A percentile compares a stretch with the other conserved stretches of the same genome.
Evolutionary conservation across 768 basidiomycete genomes (phyloP).

Genomic region (Dioszegia crocea): DNA sequence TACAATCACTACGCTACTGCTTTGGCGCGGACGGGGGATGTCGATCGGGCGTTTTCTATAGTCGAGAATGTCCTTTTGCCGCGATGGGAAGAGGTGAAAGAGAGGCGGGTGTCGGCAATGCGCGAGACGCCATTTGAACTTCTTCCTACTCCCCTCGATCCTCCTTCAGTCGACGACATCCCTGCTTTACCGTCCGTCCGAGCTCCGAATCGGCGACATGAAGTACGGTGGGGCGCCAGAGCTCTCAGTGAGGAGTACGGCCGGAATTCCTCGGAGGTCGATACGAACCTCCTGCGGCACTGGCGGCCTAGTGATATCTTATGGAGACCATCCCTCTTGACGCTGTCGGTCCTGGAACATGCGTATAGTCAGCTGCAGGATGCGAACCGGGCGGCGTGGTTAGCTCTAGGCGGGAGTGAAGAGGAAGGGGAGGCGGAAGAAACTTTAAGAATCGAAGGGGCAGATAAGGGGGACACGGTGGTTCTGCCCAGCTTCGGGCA

Average conservation of each 20-base stretch:
- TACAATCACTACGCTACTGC: conserved; percentile 81
- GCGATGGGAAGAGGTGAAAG: conserved; percentile 22
- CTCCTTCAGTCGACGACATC: conserved; percentile 1
- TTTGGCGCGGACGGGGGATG: conserved; percentile 71
- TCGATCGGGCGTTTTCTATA: conserved; percentile 77
- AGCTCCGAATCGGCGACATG: conserved; percentile 34
- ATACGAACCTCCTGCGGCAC: conserved; percentile 9
- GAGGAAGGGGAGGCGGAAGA: conserved; percentile 9
- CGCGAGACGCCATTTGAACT: conserved; percentile 6
- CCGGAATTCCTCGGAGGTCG: background rate
- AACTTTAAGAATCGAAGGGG: conserved; percentile 5
- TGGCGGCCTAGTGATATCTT: conserved; percentile 38
- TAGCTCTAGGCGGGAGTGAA: conserved; percentile 23
- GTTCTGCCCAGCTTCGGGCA: conserved; percentile 12
- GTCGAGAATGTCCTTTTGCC: conserved; percentile 70
- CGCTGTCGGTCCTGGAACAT: conserved; percentile 36
- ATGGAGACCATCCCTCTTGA: conserved; percentile 38
- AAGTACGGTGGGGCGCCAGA: conserved; percentile 13
- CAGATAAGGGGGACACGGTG: no score
- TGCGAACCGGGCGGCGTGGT: conserved; percentile 12
- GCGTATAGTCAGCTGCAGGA: conserved; percentile 35
- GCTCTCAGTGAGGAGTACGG: background rate
- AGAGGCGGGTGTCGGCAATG: conserved; percentile 7
- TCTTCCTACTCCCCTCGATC: background rate
- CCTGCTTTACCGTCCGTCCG: conserved; percentile 20